Evolutionary conservation across 192 early-diverging fungal genomes (phyloP).

Genomic region (Allomyces arbusculus): DNA sequence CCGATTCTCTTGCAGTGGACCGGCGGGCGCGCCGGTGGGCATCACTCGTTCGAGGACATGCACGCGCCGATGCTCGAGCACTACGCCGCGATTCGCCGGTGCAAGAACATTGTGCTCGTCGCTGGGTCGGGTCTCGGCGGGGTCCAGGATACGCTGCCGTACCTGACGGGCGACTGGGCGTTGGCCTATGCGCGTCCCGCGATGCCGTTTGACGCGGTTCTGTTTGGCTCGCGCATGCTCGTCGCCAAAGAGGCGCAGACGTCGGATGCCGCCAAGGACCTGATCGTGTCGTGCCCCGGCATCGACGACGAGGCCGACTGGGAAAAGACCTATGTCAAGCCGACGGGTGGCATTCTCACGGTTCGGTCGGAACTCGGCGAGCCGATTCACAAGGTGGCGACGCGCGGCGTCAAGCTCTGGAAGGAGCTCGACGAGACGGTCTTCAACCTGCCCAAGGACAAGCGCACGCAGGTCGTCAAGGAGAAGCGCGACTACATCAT

Average conservation of each 20-base stretch:
- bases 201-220: slow-evolving; percentile 89
- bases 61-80: slow-evolving; percentile 76
- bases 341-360: slow-evolving; percentile 61
- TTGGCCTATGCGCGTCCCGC: slow-evolving; percentile 51
- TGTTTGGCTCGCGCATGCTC: slow-evolving; percentile 94
- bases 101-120: slow-evolving; percentile 61
- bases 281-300: slow-evolving; percentile 67
- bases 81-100: slow-evolving; percentile 55
- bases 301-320: slow-evolving; percentile 56
- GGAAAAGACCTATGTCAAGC: slow-evolving; percentile 62
- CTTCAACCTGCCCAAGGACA: slow-evolving; percentile 61
- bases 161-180: slow-evolving; percentile 79
- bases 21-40: slow-evolving; percentile 85
- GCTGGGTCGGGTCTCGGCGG: slow-evolving; percentile 85
- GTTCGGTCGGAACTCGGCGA: slow-evolving; percentile 79
- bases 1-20: slow-evolving; percentile 90
- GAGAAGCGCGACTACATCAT: slow-evolving; percentile 77
- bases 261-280: slow-evolving; percentile 57
- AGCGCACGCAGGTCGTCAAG: slow-evolving; percentile 45
- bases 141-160: slow-evolving; percentile 55
- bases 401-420: slow-evolving; percentile 55
- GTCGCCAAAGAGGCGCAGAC: slow-evolving; percentile 72
- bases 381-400: slow-evolving; percentile 80
- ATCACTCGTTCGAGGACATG: slow-evolving; percentile 92
- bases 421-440: slow-evolving; percentile 63